Percentiles rank a stretch among this genome's conserved stretches.
These are phyloP conservation scores for Saccharomyces jurei DNA, from an alignment of 805 yeast species.

Conservation along the genomic window DNA sequence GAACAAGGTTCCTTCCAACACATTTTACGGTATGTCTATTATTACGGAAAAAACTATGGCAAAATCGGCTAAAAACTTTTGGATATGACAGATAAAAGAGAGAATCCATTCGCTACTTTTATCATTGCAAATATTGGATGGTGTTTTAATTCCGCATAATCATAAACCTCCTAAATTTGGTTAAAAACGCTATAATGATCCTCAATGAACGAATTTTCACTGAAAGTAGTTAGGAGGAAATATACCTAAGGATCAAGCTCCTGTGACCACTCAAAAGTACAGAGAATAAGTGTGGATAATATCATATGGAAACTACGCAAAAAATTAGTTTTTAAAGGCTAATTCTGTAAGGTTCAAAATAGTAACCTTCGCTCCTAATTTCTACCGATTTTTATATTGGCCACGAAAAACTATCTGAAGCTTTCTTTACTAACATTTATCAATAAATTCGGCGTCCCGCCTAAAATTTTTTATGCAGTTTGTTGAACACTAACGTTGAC, in stretches of 20 bases:
- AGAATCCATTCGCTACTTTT: neutral
- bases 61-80: neutral
- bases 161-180: neutral
- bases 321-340: neutral
- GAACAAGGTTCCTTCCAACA: constrained; percentile 99
- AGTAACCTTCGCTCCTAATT: neutral
- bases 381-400: neutral
- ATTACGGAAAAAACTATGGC: neutral
- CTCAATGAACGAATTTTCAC: neutral
- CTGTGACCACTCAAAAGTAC: neutral
- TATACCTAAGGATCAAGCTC: neutral
- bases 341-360: neutral
- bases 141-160: neutral
- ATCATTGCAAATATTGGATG: neutral
- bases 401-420: neutral
- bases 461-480: constrained; percentile 42
- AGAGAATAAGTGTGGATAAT: no score
- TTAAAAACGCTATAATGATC: neutral
- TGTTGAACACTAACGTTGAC: constrained; percentile 99
- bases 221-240: neutral
- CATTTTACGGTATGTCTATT: constrained; percentile 89
- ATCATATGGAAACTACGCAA: neutral
- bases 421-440: constrained; percentile 31
- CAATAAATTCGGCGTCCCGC: neutral
- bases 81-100: neutral